Evolutionary conservation across 257 asterid genomes (phyloP).

Genomic region (Phtheirospermum japonicum): DNA sequence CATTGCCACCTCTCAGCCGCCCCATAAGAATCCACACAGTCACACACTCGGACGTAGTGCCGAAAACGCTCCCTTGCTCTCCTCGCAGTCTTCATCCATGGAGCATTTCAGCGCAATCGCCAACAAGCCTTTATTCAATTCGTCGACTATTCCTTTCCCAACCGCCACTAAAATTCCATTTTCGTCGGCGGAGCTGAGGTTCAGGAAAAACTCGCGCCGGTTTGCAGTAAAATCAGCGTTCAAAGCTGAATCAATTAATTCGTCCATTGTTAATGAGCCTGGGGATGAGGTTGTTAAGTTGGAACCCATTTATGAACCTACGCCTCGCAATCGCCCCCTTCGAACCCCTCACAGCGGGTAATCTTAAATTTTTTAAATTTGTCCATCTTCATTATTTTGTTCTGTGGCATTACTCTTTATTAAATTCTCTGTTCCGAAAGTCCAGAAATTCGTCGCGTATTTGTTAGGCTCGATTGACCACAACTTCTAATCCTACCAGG

Average conservation of each 20-base stretch:
- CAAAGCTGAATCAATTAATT: conserved; percentile 27
- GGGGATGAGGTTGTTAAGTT: conserved; percentile 21
- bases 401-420: no score
- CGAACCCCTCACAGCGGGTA: conserved; percentile 99
- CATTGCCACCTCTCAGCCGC: neutral
- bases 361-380: neutral
- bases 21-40: neutral
- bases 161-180: conserved; percentile 22
- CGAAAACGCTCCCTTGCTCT: neutral
- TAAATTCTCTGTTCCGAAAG: no score
- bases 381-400: no score
- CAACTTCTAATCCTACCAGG: no score
- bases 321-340: conserved; percentile 70
- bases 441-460: no score
- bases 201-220: conserved; percentile 23
- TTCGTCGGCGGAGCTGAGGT: conserved; percentile 32
- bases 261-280: conserved; percentile 22
- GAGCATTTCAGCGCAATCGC: conserved; percentile 29
- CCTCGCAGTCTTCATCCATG: conserved; percentile 27
- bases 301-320: conserved; percentile 64
- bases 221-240: conserved; percentile 32
- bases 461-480: no score
- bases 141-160: conserved; percentile 22
- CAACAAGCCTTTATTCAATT: conserved; percentile 12
- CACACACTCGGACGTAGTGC: neutral